Conservation (phyloP, 2,329 filamentous ascomycete species). For the Pseudocercospora crystallina region DNA sequence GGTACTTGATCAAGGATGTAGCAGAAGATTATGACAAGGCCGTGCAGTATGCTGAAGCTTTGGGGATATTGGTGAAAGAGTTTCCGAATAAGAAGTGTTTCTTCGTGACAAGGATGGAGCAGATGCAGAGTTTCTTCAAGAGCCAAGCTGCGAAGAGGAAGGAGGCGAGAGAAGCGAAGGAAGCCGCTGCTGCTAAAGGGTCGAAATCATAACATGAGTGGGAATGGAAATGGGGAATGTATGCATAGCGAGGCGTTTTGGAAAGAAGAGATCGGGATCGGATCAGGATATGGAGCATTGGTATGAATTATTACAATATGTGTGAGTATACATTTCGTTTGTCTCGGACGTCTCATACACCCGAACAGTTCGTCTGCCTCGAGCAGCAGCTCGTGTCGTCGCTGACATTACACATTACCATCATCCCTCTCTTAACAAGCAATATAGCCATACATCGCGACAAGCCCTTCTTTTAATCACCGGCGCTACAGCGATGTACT, state of each 20-base stretch:
- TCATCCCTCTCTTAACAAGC: too few species aligned
- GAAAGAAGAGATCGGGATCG: background rate
- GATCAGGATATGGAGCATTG: background rate
- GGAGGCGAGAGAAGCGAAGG: conserved; percentile 24
- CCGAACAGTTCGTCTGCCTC: too few species aligned
- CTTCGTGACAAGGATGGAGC: conserved; percentile 88
- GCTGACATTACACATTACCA: too few species aligned
- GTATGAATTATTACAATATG: background rate
- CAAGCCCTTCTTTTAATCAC: too few species aligned
- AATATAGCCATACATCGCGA: too few species aligned
- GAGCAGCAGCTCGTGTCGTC: too few species aligned
- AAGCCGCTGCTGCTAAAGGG: conserved; percentile 11
- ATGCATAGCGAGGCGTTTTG: conserved; percentile 25
- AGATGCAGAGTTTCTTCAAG: conserved; percentile 74
- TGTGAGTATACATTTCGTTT: conserved; percentile 1
- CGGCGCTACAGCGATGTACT: too few species aligned
- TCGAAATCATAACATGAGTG: background rate
- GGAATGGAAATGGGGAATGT: background rate
- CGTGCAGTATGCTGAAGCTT: conserved; percentile 76
- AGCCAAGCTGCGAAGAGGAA: conserved; percentile 53
- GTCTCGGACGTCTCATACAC: too few species aligned
- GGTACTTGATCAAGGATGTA: conserved; percentile 90
- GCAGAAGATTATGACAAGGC: conserved; percentile 69
- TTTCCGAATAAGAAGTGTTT: conserved; percentile 79
- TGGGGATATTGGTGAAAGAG: conserved; percentile 87